Evolutionary conservation across 2,329 filamentous ascomycete genomes (phyloP).

Genomic region (Nannizziopsis barbatae): DNA sequence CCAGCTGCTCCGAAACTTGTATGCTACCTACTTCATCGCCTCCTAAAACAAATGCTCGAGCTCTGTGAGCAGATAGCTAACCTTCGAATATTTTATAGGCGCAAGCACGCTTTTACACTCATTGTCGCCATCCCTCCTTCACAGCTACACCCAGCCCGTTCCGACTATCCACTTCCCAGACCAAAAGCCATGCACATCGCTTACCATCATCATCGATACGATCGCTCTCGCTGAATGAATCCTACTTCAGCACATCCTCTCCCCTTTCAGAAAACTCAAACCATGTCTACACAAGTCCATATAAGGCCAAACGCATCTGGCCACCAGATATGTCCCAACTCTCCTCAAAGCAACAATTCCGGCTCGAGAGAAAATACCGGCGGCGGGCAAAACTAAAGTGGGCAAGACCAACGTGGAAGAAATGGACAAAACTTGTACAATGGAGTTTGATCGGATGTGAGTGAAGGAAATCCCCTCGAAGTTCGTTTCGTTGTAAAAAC

Average conservation of each 20-base stretch:
- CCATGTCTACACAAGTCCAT: conserved; percentile 43
- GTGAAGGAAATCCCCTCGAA: conserved; percentile 18
- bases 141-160: conserved; percentile 9
- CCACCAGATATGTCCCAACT: conserved; percentile 53
- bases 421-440: conserved; percentile 47
- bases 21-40: conserved; percentile 8
- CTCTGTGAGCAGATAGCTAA: conserved; percentile 2
- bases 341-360: conserved; percentile 55
- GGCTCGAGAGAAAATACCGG: conserved; percentile 55
- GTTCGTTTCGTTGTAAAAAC: neutral
- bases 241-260: conserved; percentile 7
- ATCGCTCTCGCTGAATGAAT: conserved; percentile 1
- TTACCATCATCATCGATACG: conserved; percentile 12
- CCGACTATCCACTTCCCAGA: conserved; percentile 12
- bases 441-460: conserved; percentile 44
- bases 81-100: conserved; percentile 2
- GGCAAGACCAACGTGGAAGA: conserved; percentile 48
- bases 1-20: neutral
- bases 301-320: conserved; percentile 51
- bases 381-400: conserved; percentile 51
- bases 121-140: conserved; percentile 1
- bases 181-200: conserved; percentile 18
- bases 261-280: neutral
- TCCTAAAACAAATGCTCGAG: conserved; percentile 8
- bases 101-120: neutral